Conservation (phyloP, 306 rosid genomes). For the Hylodesmum podocarpum region DNA sequence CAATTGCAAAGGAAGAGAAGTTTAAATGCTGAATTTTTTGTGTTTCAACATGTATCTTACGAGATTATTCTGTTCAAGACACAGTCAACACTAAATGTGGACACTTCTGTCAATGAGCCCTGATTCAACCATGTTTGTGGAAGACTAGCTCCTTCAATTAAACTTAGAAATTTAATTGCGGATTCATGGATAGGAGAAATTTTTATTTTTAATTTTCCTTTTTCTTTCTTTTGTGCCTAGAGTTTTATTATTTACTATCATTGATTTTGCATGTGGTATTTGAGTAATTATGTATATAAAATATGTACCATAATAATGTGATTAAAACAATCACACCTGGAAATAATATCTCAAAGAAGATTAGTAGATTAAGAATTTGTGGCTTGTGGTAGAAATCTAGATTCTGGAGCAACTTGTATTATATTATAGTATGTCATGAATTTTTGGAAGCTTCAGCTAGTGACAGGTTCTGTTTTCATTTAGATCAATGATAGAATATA, state of each 20-base stretch:
- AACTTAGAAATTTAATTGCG: background rate
- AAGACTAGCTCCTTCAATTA: background rate
- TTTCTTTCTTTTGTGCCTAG: background rate
- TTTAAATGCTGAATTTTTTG: conserved; percentile 38
- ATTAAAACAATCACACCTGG: background rate
- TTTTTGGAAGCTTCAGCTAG: conserved; percentile 3
- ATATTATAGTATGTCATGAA: background rate
- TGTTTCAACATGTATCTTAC: background rate
- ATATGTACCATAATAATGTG: conserved; percentile 26
- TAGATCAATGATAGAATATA: background rate
- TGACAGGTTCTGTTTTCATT: conserved; percentile 1
- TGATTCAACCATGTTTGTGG: background rate
- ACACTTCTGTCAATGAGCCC: background rate
- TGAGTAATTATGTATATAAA: conserved; percentile 20
- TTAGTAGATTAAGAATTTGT: background rate
- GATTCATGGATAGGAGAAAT: background rate
- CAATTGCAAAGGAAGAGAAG: conserved; percentile 62
- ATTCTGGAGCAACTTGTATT: conserved; percentile 2
- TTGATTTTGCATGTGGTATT: conserved; percentile 19
- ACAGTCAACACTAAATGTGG: background rate
- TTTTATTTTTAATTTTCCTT: background rate
- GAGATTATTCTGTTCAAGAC: background rate
- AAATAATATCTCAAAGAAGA: background rate
- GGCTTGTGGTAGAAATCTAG: background rate
- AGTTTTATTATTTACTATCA: conserved; percentile 15